Conservation (phyloP, 2,329 filamentous ascomycete genomes). For the Trichoderma brevicompactum region DNA sequence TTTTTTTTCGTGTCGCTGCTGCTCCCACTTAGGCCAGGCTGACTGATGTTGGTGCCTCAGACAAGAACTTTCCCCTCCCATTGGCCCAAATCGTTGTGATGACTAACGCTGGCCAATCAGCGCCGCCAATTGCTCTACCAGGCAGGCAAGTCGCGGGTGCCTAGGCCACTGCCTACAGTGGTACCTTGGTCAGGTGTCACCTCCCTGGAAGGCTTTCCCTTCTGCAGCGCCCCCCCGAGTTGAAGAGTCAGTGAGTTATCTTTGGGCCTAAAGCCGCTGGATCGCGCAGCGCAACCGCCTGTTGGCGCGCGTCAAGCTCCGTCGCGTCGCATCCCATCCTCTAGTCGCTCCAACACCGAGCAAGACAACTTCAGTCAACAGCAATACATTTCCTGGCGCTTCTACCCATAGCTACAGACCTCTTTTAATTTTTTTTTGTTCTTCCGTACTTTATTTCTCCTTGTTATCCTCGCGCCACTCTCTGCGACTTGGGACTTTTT, state of each 20-base stretch:
- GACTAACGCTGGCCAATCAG: constrained; percentile 41
- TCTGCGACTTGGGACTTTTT: background rate
- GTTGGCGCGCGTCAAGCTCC: constrained; percentile 25
- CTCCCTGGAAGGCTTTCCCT: background rate
- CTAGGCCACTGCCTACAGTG: constrained; percentile 35
- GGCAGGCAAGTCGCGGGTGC: constrained; percentile 39
- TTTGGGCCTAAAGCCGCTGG: constrained; percentile 16
- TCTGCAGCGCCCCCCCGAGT: background rate
- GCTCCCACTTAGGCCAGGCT: constrained; percentile 17
- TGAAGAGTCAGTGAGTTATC: background rate
- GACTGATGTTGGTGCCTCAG: constrained; percentile 43
- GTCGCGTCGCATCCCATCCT: constrained; percentile 27
- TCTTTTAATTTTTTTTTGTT: background rate
- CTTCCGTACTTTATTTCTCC: background rate
- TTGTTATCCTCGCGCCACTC: background rate
- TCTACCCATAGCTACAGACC: constrained; percentile 11
- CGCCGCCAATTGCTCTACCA: constrained; percentile 31
- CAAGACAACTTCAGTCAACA: background rate
- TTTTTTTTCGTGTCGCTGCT: constrained; percentile 40
- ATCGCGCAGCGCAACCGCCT: constrained; percentile 23
- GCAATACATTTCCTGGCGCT: constrained; percentile 3
- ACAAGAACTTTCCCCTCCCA: constrained; percentile 39
- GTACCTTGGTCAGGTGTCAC: constrained; percentile 39
- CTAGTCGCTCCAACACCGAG: background rate
- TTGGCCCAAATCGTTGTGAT: constrained; percentile 37